These are phyloP conservation scores for Puccinellia tenuiflora DNA, from an alignment of 176 grass and related monocot genomes.

Conservation along the genomic window DNA sequence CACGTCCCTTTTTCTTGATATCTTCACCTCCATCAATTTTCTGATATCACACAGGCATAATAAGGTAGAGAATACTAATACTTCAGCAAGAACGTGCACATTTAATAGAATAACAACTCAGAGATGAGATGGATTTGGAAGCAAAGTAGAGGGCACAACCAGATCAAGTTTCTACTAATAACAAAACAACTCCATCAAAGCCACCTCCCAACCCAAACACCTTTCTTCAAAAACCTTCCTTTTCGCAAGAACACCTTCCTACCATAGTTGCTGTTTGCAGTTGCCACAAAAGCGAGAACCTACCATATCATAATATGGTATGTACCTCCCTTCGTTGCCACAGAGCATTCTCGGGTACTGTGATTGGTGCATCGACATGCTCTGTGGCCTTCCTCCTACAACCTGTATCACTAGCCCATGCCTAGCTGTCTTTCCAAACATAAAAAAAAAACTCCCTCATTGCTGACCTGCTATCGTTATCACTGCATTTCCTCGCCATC, in stretches of 20 bases:
- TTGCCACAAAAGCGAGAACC: background rate
- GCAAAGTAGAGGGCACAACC: background rate
- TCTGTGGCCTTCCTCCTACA: background rate
- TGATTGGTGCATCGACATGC: background rate
- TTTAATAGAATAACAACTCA: background rate
- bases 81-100: background rate
- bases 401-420: background rate
- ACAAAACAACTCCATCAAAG: background rate
- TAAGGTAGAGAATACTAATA: conserved; percentile 7
- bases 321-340: too few species aligned
- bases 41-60: conserved; percentile 31
- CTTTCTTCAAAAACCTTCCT: background rate
- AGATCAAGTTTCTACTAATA: background rate
- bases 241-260: background rate
- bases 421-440: background rate
- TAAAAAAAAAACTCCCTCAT: background rate
- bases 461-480: background rate
- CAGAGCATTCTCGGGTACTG: background rate
- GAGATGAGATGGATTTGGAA: conserved; percentile 1
- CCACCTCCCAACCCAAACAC: background rate
- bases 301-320: background rate
- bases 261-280: background rate
- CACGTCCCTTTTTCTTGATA: conserved; percentile 73
- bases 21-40: conserved; percentile 75
- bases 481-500: background rate